Evolutionary conservation across 2,329 filamentous ascomycete species (phyloP).

Genomic region (Colletotrichum sojae): DNA sequence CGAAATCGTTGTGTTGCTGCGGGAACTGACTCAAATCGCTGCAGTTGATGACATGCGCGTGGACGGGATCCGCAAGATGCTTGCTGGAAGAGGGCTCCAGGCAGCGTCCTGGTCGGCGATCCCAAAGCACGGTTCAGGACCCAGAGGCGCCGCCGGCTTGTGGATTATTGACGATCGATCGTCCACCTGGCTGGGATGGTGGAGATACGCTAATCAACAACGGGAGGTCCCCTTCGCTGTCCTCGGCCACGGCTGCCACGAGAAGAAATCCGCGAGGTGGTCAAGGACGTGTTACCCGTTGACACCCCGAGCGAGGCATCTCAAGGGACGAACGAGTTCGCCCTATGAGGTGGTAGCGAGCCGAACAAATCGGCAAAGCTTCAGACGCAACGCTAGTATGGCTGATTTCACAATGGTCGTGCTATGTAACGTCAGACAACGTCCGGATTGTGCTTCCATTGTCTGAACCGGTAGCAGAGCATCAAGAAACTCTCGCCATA

Average conservation of each 20-base stretch:
- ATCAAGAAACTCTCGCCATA: background rate
- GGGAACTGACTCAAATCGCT: background rate
- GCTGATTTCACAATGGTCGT: background rate
- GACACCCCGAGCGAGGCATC: background rate
- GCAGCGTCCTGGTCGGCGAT: background rate
- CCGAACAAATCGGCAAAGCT: background rate
- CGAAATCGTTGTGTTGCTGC: constrained; percentile 2
- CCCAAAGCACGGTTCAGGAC: background rate
- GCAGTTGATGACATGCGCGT: background rate
- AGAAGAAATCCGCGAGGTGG: constrained; percentile 9
- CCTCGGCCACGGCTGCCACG: background rate
- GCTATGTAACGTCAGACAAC: background rate
- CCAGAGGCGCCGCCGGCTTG: background rate
- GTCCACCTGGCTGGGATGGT: constrained; percentile 4
- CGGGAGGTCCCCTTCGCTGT: background rate
- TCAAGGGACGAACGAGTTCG: constrained; percentile 4
- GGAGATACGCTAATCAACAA: constrained; percentile 4
- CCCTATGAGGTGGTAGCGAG: background rate
- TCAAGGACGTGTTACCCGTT: background rate
- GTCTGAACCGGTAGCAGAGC: background rate
- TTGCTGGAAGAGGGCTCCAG: background rate
- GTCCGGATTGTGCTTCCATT: background rate
- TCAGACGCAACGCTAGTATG: background rate
- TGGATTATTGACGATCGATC: constrained; percentile 11
- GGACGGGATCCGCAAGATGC: no score